These are phyloP conservation scores for Talaromyces ruber DNA, from an alignment of 495 filamentous ascomycete species.

Conservation along the genomic window DNA sequence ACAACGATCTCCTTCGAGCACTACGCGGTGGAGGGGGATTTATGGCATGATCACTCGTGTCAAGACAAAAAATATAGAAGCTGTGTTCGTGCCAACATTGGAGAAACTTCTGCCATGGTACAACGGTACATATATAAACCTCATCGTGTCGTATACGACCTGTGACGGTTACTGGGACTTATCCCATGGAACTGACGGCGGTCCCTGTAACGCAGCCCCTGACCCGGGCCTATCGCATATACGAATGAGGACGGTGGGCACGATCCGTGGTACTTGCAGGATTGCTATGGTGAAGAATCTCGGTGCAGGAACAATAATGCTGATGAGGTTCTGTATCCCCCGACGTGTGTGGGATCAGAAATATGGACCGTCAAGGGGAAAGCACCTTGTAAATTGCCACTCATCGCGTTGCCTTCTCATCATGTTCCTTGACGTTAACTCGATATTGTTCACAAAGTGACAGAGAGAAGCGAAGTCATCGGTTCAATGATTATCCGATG, in stretches of 20 bases:
- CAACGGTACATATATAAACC: not conserved
- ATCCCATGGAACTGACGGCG: not conserved
- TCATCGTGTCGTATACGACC: not conserved
- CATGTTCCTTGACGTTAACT: not conserved
- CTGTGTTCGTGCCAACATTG: not conserved
- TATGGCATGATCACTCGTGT: constrained; percentile 31
- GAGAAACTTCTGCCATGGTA: not conserved
- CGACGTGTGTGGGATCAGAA: not conserved
- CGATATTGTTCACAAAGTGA: too few species aligned
- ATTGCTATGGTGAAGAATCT: not conserved
- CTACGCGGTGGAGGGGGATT: constrained; percentile 20
- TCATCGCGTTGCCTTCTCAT: not conserved
- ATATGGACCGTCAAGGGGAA: not conserved
- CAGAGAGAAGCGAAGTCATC: not conserved
- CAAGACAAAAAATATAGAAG: not conserved
- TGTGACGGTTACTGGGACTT: not conserved
- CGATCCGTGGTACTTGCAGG: not conserved
- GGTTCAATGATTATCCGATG: not conserved
- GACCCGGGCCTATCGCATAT: constrained; percentile 26
- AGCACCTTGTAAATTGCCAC: not conserved
- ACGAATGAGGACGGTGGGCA: constrained; percentile 37
- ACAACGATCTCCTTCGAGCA: constrained; percentile 48
- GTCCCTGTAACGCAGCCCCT: not conserved
- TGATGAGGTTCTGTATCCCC: not conserved
- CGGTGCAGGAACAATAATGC: not conserved